These are phyloP conservation scores for Cutaneotrichosporon mucoides DNA, from an alignment of 1,284 basidiomycete species.

Conservation along the genomic window DNA sequence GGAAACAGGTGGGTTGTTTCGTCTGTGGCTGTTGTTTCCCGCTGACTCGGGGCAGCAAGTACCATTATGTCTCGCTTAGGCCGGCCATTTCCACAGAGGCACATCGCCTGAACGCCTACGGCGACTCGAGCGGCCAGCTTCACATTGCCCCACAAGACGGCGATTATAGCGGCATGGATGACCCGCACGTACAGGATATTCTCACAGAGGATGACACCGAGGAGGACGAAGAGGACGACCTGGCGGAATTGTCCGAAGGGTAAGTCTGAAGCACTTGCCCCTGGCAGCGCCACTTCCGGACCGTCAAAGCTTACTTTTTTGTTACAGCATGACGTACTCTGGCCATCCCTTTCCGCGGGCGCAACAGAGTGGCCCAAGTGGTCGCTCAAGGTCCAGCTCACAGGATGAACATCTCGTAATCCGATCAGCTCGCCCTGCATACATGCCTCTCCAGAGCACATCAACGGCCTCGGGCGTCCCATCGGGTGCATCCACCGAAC, in stretches of 20 bases:
- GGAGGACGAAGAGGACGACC: constrained; percentile 39
- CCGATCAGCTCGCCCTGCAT: constrained; percentile 14
- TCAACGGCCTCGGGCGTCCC: constrained; percentile 1
- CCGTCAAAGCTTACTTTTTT: not conserved
- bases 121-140: constrained; percentile 48
- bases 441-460: constrained; percentile 8
- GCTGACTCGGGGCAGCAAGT: constrained; percentile 24
- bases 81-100: constrained; percentile 81
- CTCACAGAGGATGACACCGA: constrained; percentile 27
- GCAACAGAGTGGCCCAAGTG: not conserved
- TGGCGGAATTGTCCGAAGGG: constrained; percentile 17
- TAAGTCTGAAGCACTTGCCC: not conserved
- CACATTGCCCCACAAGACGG: constrained; percentile 22
- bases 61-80: constrained; percentile 58
- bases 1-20: constrained; percentile 59
- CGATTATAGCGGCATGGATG: constrained; percentile 14
- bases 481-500: constrained; percentile 1
- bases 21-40: not conserved
- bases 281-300: constrained; percentile 3
- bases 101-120: constrained; percentile 83
- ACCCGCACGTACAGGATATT: constrained; percentile 14
- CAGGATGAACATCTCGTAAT: constrained; percentile 12
- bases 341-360: constrained; percentile 11
- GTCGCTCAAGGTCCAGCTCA: constrained; percentile 12
- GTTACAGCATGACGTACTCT: constrained; percentile 8